Evolutionary conservation across 1,284 basidiomycete genomes (phyloP).

Genomic region (Phaffia rhodozyma): DNA sequence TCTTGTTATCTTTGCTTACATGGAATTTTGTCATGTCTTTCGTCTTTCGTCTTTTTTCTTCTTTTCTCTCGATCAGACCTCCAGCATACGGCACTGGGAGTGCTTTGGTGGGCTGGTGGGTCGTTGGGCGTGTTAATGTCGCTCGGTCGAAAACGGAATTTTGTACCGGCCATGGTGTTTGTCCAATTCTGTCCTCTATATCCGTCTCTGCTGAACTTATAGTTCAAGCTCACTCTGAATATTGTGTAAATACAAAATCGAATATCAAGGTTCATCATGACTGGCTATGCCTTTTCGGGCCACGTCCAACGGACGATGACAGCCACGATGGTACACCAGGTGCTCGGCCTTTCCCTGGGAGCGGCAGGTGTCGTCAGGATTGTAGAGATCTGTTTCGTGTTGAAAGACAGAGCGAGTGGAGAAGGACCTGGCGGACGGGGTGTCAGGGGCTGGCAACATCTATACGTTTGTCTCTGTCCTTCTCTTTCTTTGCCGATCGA

Average conservation of each 20-base stretch:
- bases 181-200: background rate
- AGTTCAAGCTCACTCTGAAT: background rate
- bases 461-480: constrained; percentile 53
- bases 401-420: constrained; percentile 33
- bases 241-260: background rate
- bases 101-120: constrained; percentile 17
- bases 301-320: constrained; percentile 12
- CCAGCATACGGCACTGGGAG: constrained; percentile 12
- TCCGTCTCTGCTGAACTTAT: background rate
- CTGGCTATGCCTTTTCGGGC: constrained; percentile 15
- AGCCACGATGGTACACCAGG: constrained; percentile 12
- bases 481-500: no score
- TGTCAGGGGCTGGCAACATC: constrained; percentile 59
- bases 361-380: constrained; percentile 69
- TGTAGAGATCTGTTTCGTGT: constrained; percentile 71
- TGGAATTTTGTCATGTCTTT: background rate
- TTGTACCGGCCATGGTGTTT: constrained; percentile 15
- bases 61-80: background rate
- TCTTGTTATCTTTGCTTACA: background rate
- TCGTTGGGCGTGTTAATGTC: constrained; percentile 14
- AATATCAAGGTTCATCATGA: constrained; percentile 14
- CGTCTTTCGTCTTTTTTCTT: background rate
- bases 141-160: constrained; percentile 8
- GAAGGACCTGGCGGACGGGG: constrained; percentile 25
- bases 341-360: constrained; percentile 54